Evolutionary conservation across 2,329 filamentous ascomycete species (phyloP).

Genomic region (Rhinocladiella similis): DNA sequence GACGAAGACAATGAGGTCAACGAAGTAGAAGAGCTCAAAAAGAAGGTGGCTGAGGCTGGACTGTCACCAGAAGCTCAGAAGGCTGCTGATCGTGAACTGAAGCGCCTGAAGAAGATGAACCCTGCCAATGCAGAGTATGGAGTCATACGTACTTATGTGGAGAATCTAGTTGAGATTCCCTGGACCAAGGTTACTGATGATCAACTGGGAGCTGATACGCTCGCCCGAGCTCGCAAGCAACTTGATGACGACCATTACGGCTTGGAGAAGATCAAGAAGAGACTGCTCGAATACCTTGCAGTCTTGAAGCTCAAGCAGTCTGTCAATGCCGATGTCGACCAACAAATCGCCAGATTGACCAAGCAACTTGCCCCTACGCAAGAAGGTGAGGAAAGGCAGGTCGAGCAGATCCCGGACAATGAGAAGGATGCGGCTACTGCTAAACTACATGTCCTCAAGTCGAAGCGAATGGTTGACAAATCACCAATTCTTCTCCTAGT

Average conservation of each 20-base stretch:
- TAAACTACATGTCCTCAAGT: slow-evolving; percentile 73
- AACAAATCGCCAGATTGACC: slow-evolving; percentile 64
- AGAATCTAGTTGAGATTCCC: slow-evolving; percentile 90
- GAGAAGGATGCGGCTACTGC: slow-evolving; percentile 51
- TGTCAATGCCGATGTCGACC: slow-evolving; percentile 79
- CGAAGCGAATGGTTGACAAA: slow-evolving; percentile 86
- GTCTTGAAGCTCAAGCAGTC: slow-evolving; percentile 94
- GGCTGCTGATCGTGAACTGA: slow-evolving; percentile 86
- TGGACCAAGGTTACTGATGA: slow-evolving; percentile 87
- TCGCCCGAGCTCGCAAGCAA: slow-evolving; percentile 79
- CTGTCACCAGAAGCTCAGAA: slow-evolving; percentile 83
- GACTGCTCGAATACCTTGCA: slow-evolving; percentile 89
- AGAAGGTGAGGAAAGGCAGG: slow-evolving; percentile 34
- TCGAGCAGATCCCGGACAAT: slow-evolving; percentile 53
- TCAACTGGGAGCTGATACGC: slow-evolving; percentile 75
- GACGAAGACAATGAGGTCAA: slow-evolving; percentile 79
- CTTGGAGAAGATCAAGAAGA: slow-evolving; percentile 94
- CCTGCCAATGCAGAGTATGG: slow-evolving; percentile 95
- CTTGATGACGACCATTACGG: slow-evolving; percentile 96
- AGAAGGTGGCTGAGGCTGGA: slow-evolving; percentile 78
- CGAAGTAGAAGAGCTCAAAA: slow-evolving; percentile 88
- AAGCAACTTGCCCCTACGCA: slow-evolving; percentile 42
- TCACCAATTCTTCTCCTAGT: slow-evolving; percentile 93
- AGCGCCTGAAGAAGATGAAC: slow-evolving; percentile 89
- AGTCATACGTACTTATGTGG: slow-evolving; percentile 88